Evolutionary conservation across 2,329 filamentous ascomycete genomes (phyloP).

Genomic region (Exserohilum turcica): DNA sequence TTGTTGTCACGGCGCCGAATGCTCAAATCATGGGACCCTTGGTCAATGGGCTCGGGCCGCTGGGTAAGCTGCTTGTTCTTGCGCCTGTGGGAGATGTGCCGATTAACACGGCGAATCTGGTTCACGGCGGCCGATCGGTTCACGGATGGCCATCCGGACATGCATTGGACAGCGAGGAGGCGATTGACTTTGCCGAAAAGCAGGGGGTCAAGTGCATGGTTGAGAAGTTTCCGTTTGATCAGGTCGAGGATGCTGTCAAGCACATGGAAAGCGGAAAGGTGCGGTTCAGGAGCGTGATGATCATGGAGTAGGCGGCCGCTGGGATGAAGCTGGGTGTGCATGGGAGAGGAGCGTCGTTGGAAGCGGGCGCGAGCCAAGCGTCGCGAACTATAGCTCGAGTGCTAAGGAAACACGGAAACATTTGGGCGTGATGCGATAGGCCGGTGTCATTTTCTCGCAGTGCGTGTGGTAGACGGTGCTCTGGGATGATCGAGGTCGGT

Average conservation of each 20-base stretch:
- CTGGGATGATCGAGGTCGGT: constrained; percentile 4
- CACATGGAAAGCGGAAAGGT: constrained; percentile 58
- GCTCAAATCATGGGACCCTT: constrained; percentile 60
- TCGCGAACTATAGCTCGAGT: constrained; percentile 3
- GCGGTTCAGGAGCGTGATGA: constrained; percentile 58
- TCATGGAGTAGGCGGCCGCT: constrained; percentile 47
- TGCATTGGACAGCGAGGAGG: constrained; percentile 58
- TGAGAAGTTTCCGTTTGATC: constrained; percentile 58
- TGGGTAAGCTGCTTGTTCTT: constrained; percentile 66
- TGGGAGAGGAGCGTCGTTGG: neutral
- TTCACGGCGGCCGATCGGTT: constrained; percentile 55
- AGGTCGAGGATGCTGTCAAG: constrained; percentile 57
- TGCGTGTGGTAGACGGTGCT: neutral
- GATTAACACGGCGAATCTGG: constrained; percentile 51
- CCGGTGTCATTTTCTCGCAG: neutral
- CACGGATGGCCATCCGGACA: constrained; percentile 61
- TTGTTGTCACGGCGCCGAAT: constrained; percentile 68
- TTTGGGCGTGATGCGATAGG: constrained; percentile 8
- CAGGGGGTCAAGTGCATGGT: constrained; percentile 59
- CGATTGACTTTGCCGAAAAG: constrained; percentile 56
- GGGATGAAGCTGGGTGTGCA: neutral
- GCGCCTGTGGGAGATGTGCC: constrained; percentile 56
- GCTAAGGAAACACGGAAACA: constrained; percentile 17
- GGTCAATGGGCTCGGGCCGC: constrained; percentile 58
- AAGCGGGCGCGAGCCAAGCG: neutral